These are phyloP conservation scores for Eustoma russellianum DNA, from an alignment of 257 asterid species.

Conservation along the genomic window DNA sequence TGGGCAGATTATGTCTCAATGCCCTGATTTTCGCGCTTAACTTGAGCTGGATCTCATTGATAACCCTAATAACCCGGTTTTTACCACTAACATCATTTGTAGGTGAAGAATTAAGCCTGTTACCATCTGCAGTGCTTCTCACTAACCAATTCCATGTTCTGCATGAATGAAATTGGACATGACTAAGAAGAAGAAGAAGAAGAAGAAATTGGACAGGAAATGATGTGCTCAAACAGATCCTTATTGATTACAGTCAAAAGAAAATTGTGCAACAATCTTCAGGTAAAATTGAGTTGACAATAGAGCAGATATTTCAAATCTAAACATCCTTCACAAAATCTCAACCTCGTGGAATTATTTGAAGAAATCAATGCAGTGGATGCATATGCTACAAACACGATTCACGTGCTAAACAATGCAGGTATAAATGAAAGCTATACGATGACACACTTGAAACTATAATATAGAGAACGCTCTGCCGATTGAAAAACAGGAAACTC, in stretches of 20 bases:
- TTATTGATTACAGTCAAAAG: too few species aligned
- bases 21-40: constrained; percentile 36
- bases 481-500: constrained; percentile 9
- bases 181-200: constrained; percentile 2
- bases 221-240: neutral
- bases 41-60: constrained; percentile 43
- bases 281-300: too few species aligned
- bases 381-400: too few species aligned
- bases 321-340: too few species aligned
- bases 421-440: too few species aligned
- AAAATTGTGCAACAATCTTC: too few species aligned
- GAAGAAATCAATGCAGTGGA: too few species aligned
- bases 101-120: constrained; percentile 36
- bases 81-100: constrained; percentile 32
- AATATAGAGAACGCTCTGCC: constrained; percentile 11
- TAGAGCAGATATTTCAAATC: too few species aligned
- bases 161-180: constrained; percentile 9
- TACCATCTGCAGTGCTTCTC: constrained; percentile 63
- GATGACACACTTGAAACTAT: constrained; percentile 17
- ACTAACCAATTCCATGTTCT: constrained; percentile 51
- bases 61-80: constrained; percentile 61
- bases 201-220: neutral
- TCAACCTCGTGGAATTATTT: too few species aligned
- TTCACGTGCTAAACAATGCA: too few species aligned
- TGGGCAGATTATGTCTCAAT: constrained; percentile 57